Evolutionary conservation across 202 grass and related monocot species (phyloP).

Genomic region (Schoenoplectus triqueter): DNA sequence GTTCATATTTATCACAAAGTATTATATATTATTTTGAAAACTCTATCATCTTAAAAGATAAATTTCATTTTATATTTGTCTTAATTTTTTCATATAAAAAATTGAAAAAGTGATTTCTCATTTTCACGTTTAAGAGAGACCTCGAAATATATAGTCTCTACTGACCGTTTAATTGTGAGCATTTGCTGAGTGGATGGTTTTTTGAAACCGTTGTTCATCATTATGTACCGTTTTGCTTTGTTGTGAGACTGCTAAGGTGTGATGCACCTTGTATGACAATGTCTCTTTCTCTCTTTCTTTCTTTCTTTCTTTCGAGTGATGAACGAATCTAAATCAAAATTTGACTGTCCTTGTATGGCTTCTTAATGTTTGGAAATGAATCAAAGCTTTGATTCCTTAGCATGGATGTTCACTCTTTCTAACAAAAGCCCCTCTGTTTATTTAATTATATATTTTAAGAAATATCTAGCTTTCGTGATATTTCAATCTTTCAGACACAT

Average conservation of each 20-base stretch:
- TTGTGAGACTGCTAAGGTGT: background rate
- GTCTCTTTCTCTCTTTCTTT: background rate
- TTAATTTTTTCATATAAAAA: no score
- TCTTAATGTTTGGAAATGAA: slow-evolving; percentile 10
- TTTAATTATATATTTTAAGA: background rate
- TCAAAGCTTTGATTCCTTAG: background rate
- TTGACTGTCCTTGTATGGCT: background rate
- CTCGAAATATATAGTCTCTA: no score
- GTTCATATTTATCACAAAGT: no score
- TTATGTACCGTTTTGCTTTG: background rate
- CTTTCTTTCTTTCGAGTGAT: background rate
- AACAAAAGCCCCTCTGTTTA: background rate
- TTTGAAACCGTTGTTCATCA: background rate
- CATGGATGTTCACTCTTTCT: background rate
- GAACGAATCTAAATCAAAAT: background rate
- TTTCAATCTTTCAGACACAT: background rate
- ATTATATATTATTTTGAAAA: no score
- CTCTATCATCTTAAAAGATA: no score
- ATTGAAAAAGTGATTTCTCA: no score
- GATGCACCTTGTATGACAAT: background rate
- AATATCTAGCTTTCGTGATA: background rate
- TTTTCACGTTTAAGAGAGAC: no score
- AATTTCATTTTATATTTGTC: no score
- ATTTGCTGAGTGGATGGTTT: background rate
- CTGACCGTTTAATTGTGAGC: background rate